Conservation (phyloP, 2,329 filamentous ascomycete genomes). For the Colletotrichum sp. region DNA sequence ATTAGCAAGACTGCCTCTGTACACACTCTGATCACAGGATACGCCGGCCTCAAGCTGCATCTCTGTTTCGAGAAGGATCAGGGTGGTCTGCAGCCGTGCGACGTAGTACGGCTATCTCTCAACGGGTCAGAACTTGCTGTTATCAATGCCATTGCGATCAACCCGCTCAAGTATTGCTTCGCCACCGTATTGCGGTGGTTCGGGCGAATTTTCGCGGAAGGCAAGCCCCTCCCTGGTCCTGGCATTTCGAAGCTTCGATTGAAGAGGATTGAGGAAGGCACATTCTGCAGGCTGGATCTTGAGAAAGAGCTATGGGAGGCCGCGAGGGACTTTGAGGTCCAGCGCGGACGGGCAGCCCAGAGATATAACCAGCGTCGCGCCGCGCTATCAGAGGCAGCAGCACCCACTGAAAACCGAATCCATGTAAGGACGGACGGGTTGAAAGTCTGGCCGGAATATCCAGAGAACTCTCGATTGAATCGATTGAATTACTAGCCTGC, state of each 20-base stretch:
- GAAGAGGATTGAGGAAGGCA: neutral
- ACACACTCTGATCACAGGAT: neutral
- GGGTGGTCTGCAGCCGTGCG: neutral
- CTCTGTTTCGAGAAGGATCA: neutral
- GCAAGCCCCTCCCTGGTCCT: neutral
- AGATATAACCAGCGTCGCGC: neutral
- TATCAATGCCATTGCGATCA: neutral
- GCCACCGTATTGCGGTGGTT: neutral
- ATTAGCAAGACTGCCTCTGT: neutral
- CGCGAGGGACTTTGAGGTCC: neutral
- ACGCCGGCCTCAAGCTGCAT: neutral
- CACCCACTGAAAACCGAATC: neutral
- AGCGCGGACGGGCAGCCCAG: neutral
- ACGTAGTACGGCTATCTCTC: neutral
- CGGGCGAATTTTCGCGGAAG: neutral
- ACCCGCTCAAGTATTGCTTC: neutral
- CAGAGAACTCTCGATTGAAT: too few relatives aligned
- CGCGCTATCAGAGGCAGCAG: neutral
- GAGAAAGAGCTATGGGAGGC: neutral
- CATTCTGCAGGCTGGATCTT: neutral
- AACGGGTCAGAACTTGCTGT: neutral
- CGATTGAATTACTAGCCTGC: neutral
- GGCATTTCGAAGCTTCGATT: neutral
- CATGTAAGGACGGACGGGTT: neutral
- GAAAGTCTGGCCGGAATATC: neutral